A percentile compares a stretch with the other conserved stretches of the same genome.
Conservation (phyloP, 2,329 filamentous ascomycete species). For the Monosporascus sp. region DNA sequence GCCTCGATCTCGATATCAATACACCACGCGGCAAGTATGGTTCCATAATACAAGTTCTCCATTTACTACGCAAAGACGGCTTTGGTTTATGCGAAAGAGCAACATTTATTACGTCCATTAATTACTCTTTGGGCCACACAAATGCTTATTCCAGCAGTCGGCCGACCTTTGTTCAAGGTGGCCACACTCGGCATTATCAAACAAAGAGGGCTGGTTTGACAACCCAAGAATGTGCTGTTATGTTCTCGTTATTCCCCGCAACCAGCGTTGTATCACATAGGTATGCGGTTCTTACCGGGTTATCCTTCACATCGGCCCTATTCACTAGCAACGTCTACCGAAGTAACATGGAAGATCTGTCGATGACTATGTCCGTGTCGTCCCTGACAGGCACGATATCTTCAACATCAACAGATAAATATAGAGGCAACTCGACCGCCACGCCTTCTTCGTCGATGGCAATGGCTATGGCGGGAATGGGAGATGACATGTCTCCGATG, state of each 20-base stretch:
- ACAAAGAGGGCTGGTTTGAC: neutral
- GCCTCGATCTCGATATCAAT: no score
- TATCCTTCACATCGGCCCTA: no score
- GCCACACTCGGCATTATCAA: neutral
- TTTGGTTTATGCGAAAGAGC: neutral
- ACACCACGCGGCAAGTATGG: no score
- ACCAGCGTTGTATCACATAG: neutral
- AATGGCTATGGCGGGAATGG: conserved; percentile 8
- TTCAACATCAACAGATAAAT: neutral
- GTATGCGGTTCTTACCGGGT: no score
- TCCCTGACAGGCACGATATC: conserved; percentile 2
- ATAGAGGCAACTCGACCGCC: neutral
- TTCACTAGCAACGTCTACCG: neutral
- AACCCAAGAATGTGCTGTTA: neutral
- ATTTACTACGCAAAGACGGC: no score
- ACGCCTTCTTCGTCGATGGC: conserved; percentile 1
- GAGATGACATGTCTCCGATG: neutral
- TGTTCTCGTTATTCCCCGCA: neutral
- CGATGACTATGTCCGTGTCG: conserved; percentile 5
- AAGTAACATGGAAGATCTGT: conserved; percentile 8
- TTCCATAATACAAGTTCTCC: no score
- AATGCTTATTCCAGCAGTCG: no score
- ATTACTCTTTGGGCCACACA: neutral
- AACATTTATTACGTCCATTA: neutral
- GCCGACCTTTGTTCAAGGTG: neutral